A percentile compares a stretch with the other conserved stretches of the same genome.
These are phyloP conservation scores for Fusarium albidum DNA, from an alignment of 2,329 filamentous ascomycete species.

Conservation along the genomic window DNA sequence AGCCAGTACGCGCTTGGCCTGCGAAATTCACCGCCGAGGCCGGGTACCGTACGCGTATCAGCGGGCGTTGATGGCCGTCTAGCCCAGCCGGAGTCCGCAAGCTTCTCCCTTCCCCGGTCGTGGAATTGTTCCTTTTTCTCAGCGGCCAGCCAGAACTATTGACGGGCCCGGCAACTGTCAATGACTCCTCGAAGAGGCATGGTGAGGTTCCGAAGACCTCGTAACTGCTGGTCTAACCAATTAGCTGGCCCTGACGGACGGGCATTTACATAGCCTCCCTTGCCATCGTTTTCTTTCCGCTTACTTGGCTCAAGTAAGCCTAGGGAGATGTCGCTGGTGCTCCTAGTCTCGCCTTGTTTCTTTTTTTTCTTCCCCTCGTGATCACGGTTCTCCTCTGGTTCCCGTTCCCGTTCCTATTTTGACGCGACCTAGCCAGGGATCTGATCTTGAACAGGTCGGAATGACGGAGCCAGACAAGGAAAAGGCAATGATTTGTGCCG, in stretches of 20 bases:
- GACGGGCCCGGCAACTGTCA: constrained; percentile 19
- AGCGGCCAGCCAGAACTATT: constrained; percentile 13
- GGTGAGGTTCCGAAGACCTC: constrained; percentile 8
- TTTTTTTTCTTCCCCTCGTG: constrained; percentile 25
- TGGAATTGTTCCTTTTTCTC: constrained; percentile 43
- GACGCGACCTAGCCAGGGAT: constrained; percentile 15
- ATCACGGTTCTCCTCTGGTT: constrained; percentile 12
- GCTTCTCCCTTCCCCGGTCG: constrained; percentile 29
- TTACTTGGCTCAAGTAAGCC: constrained; percentile 18
- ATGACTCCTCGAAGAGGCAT: constrained; percentile 24
- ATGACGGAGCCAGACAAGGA: not conserved
- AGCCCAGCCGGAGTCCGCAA: not conserved
- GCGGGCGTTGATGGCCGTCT: constrained; percentile 14
- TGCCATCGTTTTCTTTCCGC: constrained; percentile 21
- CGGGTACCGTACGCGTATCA: constrained; percentile 23
- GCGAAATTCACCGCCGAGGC: constrained; percentile 1
- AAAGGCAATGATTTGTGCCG: constrained; percentile 17
- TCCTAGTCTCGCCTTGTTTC: constrained; percentile 10
- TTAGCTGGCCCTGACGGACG: constrained; percentile 21
- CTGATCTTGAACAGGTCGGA: not conserved
- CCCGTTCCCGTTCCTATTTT: not conserved
- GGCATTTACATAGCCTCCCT: constrained; percentile 22
- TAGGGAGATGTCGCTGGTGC: constrained; percentile 11
- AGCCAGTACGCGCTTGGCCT: constrained; percentile 18
- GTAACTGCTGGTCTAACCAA: constrained; percentile 11